A percentile compares a stretch with the other conserved stretches of the same genome.
Conservation (phyloP, 192 early-diverging fungal species). For the Pilaira anomala region DNA sequence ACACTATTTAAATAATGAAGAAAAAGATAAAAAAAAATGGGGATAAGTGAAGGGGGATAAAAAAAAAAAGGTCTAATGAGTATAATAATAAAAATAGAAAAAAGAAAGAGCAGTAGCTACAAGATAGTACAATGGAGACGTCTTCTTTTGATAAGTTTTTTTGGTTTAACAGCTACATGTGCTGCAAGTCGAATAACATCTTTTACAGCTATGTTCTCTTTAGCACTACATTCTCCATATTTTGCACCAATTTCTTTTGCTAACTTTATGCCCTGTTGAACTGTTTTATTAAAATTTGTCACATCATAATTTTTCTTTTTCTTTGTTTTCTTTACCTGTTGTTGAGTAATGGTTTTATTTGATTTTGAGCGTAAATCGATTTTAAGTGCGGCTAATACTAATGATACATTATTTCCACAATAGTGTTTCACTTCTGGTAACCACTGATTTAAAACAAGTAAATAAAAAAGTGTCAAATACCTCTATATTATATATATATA, state of each 20-base stretch:
- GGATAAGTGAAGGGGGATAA: too few relatives aligned
- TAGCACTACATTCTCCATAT: slow-evolving; percentile 15
- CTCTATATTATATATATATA: neutral
- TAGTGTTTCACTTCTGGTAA: slow-evolving; percentile 13
- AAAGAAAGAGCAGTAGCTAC: too few relatives aligned
- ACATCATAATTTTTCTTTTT: neutral
- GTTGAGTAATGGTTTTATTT: slow-evolving; percentile 1
- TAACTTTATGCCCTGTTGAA: neutral
- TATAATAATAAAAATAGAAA: too few relatives aligned
- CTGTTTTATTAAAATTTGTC: too few relatives aligned
- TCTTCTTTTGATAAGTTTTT: neutral
- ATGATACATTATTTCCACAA: slow-evolving; percentile 7
- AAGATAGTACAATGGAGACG: slow-evolving; percentile 1
- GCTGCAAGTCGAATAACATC: slow-evolving; percentile 13
- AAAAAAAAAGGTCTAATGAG: too few relatives aligned
- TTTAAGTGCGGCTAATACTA: slow-evolving; percentile 2
- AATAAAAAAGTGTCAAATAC: neutral
- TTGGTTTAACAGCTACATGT: slow-evolving; percentile 15
- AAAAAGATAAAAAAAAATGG: too few relatives aligned
- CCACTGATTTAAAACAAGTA: slow-evolving; percentile 2
- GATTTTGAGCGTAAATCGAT: slow-evolving; percentile 11
- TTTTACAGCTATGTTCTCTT: slow-evolving; percentile 2
- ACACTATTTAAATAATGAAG: too few relatives aligned
- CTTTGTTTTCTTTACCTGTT: neutral
- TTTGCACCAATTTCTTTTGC: slow-evolving; percentile 17